Percentiles rank a stretch among this genome's conserved stretches.
Evolutionary conservation across 768 basidiomycete species (phyloP).

Genomic region (Leccinum longicurvipes): DNA sequence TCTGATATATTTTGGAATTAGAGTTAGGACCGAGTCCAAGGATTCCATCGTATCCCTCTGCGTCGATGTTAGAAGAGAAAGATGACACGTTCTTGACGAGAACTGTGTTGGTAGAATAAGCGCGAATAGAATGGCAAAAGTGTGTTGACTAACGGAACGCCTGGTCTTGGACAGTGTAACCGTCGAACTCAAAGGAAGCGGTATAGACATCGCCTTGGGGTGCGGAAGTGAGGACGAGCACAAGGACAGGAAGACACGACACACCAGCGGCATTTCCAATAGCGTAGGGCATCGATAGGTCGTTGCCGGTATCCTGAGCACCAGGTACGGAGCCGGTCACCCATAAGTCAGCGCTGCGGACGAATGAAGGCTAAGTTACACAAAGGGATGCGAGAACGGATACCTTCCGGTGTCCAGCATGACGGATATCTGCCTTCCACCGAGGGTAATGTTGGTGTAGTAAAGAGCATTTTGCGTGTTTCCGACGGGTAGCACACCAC

Average conservation of each 20-base stretch:
- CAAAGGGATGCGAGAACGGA: neutral
- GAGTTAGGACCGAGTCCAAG: constrained; percentile 77
- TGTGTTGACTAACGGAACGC: constrained; percentile 52
- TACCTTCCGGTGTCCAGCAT: constrained; percentile 79
- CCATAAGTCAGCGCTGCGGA: constrained; percentile 71
- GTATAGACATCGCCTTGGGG: constrained; percentile 52
- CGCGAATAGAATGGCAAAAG: neutral
- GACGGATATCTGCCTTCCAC: constrained; percentile 53
- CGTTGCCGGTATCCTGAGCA: constrained; percentile 53
- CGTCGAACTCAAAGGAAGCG: constrained; percentile 51
- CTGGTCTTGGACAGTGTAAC: constrained; percentile 57
- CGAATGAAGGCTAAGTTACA: constrained; percentile 2
- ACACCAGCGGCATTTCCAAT: constrained; percentile 63
- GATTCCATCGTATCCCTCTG: constrained; percentile 67
- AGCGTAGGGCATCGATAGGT: constrained; percentile 60
- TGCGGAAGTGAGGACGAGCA: neutral
- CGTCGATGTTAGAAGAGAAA: constrained; percentile 58
- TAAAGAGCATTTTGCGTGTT: constrained; percentile 76
- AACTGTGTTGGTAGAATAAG: constrained; percentile 38
- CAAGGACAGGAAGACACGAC: constrained; percentile 2
- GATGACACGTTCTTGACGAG: constrained; percentile 59
- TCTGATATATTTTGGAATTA: constrained; percentile 61
- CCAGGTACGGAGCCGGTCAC: constrained; percentile 49
- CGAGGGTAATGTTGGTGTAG: constrained; percentile 67
- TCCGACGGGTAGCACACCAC: constrained; percentile 40